Conservation (phyloP, 2,329 filamentous ascomycete species). For the Pestalotiopsis sp. region DNA sequence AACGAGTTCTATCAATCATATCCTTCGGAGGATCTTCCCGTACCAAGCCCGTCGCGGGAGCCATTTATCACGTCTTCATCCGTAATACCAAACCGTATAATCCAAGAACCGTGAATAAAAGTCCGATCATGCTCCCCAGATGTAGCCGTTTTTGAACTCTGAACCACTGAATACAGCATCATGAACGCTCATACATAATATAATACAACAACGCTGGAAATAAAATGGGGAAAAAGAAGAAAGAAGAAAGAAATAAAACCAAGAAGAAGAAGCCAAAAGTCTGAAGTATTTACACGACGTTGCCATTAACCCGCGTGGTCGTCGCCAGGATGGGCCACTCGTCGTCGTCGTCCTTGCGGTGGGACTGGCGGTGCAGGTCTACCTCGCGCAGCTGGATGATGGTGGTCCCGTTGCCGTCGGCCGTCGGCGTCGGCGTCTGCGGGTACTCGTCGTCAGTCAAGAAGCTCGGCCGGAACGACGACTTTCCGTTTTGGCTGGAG, state of each 20-base stretch:
- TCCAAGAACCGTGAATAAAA: too few relatives aligned
- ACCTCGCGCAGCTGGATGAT: conserved; percentile 11
- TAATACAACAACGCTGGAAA: too few relatives aligned
- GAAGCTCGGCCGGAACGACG: not conserved
- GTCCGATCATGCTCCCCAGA: too few relatives aligned
- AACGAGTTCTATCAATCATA: not conserved
- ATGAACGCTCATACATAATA: too few relatives aligned
- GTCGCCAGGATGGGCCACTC: conserved; percentile 14
- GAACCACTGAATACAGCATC: too few relatives aligned
- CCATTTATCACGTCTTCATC: too few relatives aligned
- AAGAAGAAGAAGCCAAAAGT: not conserved
- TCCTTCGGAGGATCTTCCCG: not conserved
- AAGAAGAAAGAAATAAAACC: not conserved
- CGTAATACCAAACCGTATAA: too few relatives aligned
- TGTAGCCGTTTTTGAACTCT: too few relatives aligned
- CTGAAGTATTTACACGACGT: not conserved
- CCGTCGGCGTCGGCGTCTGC: not conserved
- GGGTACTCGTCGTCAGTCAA: not conserved
- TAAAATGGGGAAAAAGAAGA: too few relatives aligned
- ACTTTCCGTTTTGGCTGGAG: conserved; percentile 5
- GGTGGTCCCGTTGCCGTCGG: not conserved
- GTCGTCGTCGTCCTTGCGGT: not conserved
- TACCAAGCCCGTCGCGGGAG: too few relatives aligned
- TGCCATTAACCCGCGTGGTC: conserved; percentile 2
- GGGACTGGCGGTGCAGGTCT: not conserved